Percentiles rank a stretch among this genome's conserved stretches.
Evolutionary conservation across 2,329 filamentous ascomycete genomes (phyloP).

Genomic region (Claviceps spartinae): DNA sequence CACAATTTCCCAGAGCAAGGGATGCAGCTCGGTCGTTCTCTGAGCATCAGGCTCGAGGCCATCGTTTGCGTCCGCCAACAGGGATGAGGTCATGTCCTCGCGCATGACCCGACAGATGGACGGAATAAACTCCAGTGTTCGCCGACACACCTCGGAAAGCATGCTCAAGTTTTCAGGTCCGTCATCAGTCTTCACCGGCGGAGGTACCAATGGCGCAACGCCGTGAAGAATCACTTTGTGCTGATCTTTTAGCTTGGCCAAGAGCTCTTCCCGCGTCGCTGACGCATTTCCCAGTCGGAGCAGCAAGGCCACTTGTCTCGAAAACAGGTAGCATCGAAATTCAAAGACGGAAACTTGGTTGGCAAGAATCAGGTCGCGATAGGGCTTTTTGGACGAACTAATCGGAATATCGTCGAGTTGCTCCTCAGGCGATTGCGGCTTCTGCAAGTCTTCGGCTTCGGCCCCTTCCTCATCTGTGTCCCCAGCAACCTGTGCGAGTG

Average conservation of each 20-base stretch:
- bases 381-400: conserved; percentile 58
- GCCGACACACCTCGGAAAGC: conserved; percentile 74
- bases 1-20: conserved; percentile 37
- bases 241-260: conserved; percentile 48
- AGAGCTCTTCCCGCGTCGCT: conserved; percentile 47
- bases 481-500: conserved; percentile 26
- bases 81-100: conserved; percentile 53
- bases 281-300: conserved; percentile 67
- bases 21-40: conserved; percentile 14
- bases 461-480: conserved; percentile 24
- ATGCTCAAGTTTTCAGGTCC: conserved; percentile 63
- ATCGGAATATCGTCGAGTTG: conserved; percentile 45
- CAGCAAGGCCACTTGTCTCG: conserved; percentile 71
- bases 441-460: conserved; percentile 38
- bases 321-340: conserved; percentile 87
- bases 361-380: conserved; percentile 79
- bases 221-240: conserved; percentile 44
- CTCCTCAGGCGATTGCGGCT: conserved; percentile 24
- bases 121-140: conserved; percentile 73
- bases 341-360: conserved; percentile 96
- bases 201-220: conserved; percentile 37
- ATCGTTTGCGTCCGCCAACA: conserved; percentile 31
- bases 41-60: conserved; percentile 20
- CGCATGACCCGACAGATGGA: conserved; percentile 68
- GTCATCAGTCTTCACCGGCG: conserved; percentile 35